Conservation (phyloP, 2,329 filamentous ascomycete genomes). For the Raffaelea deltoideospora region DNA sequence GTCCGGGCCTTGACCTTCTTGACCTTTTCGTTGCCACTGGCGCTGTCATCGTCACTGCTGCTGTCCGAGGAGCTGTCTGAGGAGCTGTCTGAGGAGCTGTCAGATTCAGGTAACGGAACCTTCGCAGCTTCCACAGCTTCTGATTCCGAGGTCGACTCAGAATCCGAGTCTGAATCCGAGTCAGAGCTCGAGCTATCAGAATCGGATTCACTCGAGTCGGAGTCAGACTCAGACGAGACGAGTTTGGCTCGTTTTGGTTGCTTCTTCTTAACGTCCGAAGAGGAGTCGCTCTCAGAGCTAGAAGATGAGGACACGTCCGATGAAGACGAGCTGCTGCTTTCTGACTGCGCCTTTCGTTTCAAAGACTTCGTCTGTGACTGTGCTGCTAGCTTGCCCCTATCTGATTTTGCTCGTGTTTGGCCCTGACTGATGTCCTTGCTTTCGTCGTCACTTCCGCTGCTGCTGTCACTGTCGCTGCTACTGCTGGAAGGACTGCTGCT, state of each 20-base stretch:
- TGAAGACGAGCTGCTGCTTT: conserved; percentile 11
- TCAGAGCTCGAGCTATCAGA: no score
- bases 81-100: conserved; percentile 9
- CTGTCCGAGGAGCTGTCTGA: conserved; percentile 23
- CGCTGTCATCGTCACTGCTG: conserved; percentile 22
- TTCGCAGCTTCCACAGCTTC: conserved; percentile 11
- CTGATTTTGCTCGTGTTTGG: neutral
- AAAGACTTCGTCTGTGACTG: conserved; percentile 20
- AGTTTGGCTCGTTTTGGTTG: conserved; percentile 6
- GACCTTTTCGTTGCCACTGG: neutral
- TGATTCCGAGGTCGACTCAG: conserved; percentile 1
- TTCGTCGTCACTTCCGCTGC: conserved; percentile 11
- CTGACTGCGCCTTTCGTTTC: conserved; percentile 38
- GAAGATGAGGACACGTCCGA: neutral
- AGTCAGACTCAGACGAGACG: conserved; percentile 2
- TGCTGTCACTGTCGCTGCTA: conserved; percentile 17
- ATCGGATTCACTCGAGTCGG: conserved; percentile 5
- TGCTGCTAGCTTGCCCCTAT: neutral
- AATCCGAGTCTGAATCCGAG: conserved; percentile 5
- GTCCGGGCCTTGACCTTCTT: conserved; percentile 8
- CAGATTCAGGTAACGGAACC: conserved; percentile 18
- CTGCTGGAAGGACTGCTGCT: conserved; percentile 8
- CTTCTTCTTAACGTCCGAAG: conserved; percentile 4
- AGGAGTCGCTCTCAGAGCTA: conserved; percentile 1
- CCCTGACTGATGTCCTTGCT: neutral